Evolutionary conservation across 1,139 yeast genomes (phyloP).

Genomic region (Kurtzmaniella natalensis): DNA sequence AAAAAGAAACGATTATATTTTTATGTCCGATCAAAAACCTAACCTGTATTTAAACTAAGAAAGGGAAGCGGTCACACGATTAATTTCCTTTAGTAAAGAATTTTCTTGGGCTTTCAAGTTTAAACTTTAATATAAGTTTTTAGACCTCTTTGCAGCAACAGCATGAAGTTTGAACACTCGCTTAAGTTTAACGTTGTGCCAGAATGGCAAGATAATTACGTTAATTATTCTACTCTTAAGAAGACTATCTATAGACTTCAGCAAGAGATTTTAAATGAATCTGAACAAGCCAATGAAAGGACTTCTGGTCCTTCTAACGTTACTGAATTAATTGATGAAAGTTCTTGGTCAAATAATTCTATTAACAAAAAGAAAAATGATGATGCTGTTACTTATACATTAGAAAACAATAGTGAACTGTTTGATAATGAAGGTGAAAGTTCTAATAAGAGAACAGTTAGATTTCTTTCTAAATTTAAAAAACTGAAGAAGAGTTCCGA

Average conservation of each 20-base stretch:
- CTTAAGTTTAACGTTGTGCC: constrained; percentile 78
- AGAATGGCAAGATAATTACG: constrained; percentile 69
- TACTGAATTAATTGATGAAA: constrained; percentile 22
- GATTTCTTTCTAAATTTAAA: constrained; percentile 2
- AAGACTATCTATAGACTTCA: constrained; percentile 51
- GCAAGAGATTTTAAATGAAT: constrained; percentile 29
- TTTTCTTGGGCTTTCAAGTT: too few relatives aligned
- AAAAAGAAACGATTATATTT: too few relatives aligned
- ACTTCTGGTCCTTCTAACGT: constrained; percentile 21
- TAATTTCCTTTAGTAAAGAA: background rate
- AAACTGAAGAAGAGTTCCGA: constrained; percentile 1
- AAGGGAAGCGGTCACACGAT: constrained; percentile 6
- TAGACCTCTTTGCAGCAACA: too few relatives aligned
- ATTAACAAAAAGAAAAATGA: constrained; percentile 2
- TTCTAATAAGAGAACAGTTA: constrained; percentile 2
- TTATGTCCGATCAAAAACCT: too few relatives aligned
- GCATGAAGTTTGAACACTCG: constrained; percentile 77
- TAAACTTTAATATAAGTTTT: too few relatives aligned
- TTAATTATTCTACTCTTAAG: constrained; percentile 62
- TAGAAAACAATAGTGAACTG: too few relatives aligned
- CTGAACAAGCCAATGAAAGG: constrained; percentile 17
- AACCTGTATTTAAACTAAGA: background rate
- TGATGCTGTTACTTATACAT: too few relatives aligned
- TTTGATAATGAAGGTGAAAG: constrained; percentile 7
- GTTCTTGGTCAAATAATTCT: constrained; percentile 7